These are phyloP conservation scores for Nakazawaea peltata DNA, from an alignment of 805 yeast species.

Conservation along the genomic window DNA sequence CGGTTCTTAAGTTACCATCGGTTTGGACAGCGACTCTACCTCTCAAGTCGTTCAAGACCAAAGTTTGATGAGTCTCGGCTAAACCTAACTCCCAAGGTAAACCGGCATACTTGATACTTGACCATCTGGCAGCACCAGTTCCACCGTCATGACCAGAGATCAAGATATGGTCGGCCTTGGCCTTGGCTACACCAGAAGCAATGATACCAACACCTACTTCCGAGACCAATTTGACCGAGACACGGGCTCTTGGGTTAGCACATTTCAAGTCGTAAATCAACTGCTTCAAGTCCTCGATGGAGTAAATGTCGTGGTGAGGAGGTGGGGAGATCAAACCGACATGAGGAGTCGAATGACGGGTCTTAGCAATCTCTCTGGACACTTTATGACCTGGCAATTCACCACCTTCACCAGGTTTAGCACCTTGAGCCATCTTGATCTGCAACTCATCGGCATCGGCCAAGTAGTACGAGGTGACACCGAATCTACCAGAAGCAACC, in stretches of 20 bases:
- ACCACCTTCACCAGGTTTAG: conserved; percentile 99
- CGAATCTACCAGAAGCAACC: conserved; percentile 96
- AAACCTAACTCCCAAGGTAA: conserved; percentile 98
- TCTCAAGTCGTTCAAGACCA: conserved; percentile 91
- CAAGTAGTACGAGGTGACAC: conserved; percentile 91
- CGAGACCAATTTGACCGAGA: conserved; percentile 91
- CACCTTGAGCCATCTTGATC: conserved; percentile 99
- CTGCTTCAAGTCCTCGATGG: conserved; percentile 96
- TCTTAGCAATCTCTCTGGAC: conserved; percentile 78
- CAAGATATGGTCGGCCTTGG: conserved; percentile 93
- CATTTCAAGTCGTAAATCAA: conserved; percentile 94
- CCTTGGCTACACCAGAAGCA: conserved; percentile 98
- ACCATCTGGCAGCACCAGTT: conserved; percentile 98
- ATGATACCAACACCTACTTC: conserved; percentile 99
- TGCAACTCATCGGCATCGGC: conserved; percentile 97
- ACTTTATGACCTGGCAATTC: conserved; percentile 95
- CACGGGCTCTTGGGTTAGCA: conserved; percentile 94
- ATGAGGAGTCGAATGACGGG: conserved; percentile 94
- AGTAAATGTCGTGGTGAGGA: conserved; percentile 97
- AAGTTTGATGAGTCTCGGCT: conserved; percentile 96
- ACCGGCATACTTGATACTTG: conserved; percentile 95
- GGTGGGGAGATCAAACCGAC: conserved; percentile 98
- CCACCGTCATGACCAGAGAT: conserved; percentile 99
- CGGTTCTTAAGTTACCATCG: conserved; percentile 97
- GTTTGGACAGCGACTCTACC: conserved; percentile 94